phyloP scores from a whole-genome alignment of 1,139 yeast genomes.

The Pneumocystis jirovecii region DNA sequence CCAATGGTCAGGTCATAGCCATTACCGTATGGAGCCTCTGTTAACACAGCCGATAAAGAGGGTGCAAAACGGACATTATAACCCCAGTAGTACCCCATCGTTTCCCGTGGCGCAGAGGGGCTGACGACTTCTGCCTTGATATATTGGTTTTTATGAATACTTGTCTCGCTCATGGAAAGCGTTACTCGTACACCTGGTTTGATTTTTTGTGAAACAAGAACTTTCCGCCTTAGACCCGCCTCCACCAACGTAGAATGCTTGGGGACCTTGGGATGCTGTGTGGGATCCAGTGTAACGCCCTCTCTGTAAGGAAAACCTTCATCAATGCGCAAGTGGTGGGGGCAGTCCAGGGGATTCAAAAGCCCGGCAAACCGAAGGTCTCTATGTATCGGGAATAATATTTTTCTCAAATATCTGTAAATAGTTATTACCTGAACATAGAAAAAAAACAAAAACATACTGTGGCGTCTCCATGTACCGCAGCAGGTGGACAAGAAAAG shows the following conservation, averaged over 20 bases:
- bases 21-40: slow-evolving; percentile 4
- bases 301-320: slow-evolving; percentile 11
- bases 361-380: slow-evolving; percentile 9
- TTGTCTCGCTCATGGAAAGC: slow-evolving; percentile 2
- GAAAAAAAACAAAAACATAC: background rate
- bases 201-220: slow-evolving; percentile 7
- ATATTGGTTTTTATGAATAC: slow-evolving; percentile 2
- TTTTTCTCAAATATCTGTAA: slow-evolving; percentile 4
- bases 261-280: background rate
- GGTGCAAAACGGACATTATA: slow-evolving; percentile 11
- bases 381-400: slow-evolving; percentile 10
- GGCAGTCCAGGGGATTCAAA: slow-evolving; percentile 8
- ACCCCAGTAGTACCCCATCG: slow-evolving; percentile 13
- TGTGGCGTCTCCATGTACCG: slow-evolving; percentile 12
- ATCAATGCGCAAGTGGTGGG: slow-evolving; percentile 10
- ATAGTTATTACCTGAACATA: background rate
- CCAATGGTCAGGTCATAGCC: slow-evolving; percentile 3
- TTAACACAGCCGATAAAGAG: slow-evolving; percentile 11
- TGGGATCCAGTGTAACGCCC: slow-evolving; percentile 5
- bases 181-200: slow-evolving; percentile 9
- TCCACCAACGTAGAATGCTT: slow-evolving; percentile 7
- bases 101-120: slow-evolving; percentile 10
- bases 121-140: slow-evolving; percentile 10
- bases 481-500: slow-evolving; percentile 7
- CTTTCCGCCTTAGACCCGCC: slow-evolving; percentile 6